Evolutionary conservation across 495 filamentous ascomycete species (phyloP), one percentile per base, ranked within the genome.

Genomic region (Penicilliopsis zonata): DNA sequence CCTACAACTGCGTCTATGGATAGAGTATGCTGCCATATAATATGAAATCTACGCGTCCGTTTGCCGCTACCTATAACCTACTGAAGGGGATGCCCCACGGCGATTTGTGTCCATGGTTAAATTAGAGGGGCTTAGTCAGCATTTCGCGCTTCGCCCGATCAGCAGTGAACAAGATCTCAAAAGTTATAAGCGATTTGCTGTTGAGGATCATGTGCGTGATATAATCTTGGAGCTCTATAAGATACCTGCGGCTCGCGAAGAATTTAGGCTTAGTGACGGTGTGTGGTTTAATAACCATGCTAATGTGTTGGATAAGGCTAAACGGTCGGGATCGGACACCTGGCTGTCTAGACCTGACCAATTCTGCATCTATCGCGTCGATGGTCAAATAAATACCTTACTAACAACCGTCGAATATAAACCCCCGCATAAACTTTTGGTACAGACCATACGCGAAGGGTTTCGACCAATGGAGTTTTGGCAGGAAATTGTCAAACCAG

Each of bases 341-440:
- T 20, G n/a, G 10, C 34, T 29, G 13, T 31, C 39, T 13, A 17
- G 26, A 19, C 38, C 41, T n/a, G 42, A 53, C 30, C 30, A 50
- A 3, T 50, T 38, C 18, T 50, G 35, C 13, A 42, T 53, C 33
- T 31, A 46, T 20, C 33, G 44, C 6, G 37, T 47, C 18, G 36
- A 47, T 8, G 32, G 36, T 30, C 33, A 29, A 20, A 47, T 40
- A 12, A 43, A 30, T 18, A 52, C 38, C 14, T 27, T 55, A 8
- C 40, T 50, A 13, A 42, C 37, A 4, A 42, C 46, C 1, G 48
- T 54, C 15, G 46, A 56, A 32, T 56, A 60, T 27, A 62, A 62
- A 31, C 48, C 52, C 9, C 44, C 47, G 15, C 47, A 59, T 29
- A 63, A 61, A 39, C 46, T 61, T 8, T 37, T 49, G 2, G 30